Conservation (phyloP, 2,329 filamentous ascomycete species). For the Microcyclospora pomicola region DNA sequence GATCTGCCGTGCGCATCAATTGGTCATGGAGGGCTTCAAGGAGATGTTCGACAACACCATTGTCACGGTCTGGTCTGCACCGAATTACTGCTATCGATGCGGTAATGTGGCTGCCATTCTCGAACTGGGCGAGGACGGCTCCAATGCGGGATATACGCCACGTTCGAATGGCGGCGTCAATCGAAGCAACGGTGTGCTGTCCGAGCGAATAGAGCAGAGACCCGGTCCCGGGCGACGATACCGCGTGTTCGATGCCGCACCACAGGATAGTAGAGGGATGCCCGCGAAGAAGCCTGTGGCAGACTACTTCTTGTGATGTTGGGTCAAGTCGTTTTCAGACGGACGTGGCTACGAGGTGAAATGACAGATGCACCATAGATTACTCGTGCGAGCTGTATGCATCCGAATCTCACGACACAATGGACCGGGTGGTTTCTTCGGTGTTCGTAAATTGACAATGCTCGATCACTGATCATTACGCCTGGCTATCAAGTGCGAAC, state of each 20-base stretch:
- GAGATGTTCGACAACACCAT: constrained; percentile 97
- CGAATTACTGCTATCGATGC: constrained; percentile 30
- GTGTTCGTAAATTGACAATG: no score
- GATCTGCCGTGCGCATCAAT: constrained; percentile 86
- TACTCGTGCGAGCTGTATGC: no score
- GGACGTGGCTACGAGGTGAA: no score
- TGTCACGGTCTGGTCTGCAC: constrained; percentile 71
- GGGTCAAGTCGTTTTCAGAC: no score
- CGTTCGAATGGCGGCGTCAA: constrained; percentile 54
- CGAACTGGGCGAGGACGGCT: constrained; percentile 75
- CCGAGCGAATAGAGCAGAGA: constrained; percentile 33
- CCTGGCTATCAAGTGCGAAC: no score
- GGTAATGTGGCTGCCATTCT: constrained; percentile 70
- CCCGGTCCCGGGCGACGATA: constrained; percentile 76
- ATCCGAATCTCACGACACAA: no score
- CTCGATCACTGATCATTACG: no score
- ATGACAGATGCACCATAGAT: no score
- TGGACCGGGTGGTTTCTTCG: no score
- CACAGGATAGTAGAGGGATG: constrained; percentile 93
- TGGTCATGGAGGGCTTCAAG: constrained; percentile 99
- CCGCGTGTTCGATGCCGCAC: constrained; percentile 88
- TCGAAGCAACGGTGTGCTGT: constrained; percentile 27
- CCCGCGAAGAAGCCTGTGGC: constrained; percentile 96
- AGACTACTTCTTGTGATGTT: constrained; percentile 70
- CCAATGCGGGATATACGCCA: constrained; percentile 33